phyloP scores from a whole-genome alignment of 345 rosid genomes.

The Gossypium turneri region DNA sequence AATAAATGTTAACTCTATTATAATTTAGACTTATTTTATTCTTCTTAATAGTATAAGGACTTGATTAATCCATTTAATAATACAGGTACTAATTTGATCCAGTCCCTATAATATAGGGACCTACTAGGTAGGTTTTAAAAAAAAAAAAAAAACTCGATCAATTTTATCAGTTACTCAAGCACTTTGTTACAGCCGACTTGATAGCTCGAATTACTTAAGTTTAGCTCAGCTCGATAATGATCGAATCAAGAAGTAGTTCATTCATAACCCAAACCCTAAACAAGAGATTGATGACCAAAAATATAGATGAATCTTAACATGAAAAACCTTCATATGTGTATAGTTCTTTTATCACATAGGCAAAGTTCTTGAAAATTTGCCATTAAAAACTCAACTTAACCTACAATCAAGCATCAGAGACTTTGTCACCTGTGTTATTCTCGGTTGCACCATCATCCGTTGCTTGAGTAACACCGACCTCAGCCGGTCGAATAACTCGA shows the following conservation, averaged over 20 bases:
- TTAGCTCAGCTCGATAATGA: not conserved
- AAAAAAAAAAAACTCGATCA: not conserved
- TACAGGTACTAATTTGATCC: too few relatives aligned
- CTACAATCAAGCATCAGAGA: constrained; percentile 34
- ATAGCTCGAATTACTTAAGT: not conserved
- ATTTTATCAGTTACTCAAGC: not conserved
- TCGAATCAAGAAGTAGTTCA: not conserved
- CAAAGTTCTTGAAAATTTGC: constrained; percentile 19
- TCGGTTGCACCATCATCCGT: constrained; percentile 34
- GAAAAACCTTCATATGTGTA: not conserved
- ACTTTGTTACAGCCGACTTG: not conserved
- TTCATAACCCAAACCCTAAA: not conserved
- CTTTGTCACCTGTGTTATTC: constrained; percentile 20
- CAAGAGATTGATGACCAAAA: not conserved
- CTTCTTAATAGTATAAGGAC: too few relatives aligned
- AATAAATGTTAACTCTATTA: too few relatives aligned
- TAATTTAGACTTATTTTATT: too few relatives aligned
- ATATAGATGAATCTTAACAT: not conserved
- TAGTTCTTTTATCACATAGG: not conserved
- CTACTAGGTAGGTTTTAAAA: too few relatives aligned
- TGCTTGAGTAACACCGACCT: constrained; percentile 80
- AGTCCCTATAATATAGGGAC: too few relatives aligned
- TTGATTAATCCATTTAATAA: too few relatives aligned
- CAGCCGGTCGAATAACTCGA: constrained; percentile 89
- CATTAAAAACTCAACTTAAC: not conserved